Evolutionary conservation across 345 rosid genomes (phyloP).

Genomic region (Eucalyptus erythrocorys): DNA sequence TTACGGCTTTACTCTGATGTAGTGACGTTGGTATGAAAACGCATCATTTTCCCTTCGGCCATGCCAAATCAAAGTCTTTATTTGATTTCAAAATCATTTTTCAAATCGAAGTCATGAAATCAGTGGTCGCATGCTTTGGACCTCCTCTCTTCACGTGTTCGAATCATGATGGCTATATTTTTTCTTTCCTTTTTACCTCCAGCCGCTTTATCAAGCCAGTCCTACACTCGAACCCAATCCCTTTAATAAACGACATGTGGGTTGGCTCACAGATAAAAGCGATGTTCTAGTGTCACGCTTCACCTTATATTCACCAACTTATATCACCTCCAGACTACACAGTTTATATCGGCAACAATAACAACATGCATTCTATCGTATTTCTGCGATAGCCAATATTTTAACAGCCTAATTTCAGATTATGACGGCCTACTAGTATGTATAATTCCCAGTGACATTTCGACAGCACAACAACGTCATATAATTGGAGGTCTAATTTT

Average conservation of each 20-base stretch:
- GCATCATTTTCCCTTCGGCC: neutral
- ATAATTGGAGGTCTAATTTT: neutral
- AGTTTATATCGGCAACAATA: neutral
- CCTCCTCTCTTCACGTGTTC: neutral
- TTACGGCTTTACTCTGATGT: fast-evolving
- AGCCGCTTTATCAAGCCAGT: neutral
- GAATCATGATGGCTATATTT: neutral
- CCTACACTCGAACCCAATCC: neutral
- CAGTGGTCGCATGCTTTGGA: neutral
- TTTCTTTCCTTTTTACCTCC: neutral
- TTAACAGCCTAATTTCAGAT: neutral
- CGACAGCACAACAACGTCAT: neutral
- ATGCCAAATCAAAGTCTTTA: neutral
- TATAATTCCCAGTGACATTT: neutral
- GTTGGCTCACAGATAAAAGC: neutral
- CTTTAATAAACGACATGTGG: neutral
- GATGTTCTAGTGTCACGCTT: neutral
- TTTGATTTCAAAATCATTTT: neutral
- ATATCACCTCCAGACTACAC: neutral
- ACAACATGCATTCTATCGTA: neutral
- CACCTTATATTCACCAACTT: neutral
- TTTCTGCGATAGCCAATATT: neutral
- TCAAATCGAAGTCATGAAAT: neutral
- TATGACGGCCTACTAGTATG: neutral
- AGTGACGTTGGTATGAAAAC: neutral